Base-by-base conservation (phyloP, 2,329 filamentous ascomycete genomes). In the Penicillium sp. region DNA sequence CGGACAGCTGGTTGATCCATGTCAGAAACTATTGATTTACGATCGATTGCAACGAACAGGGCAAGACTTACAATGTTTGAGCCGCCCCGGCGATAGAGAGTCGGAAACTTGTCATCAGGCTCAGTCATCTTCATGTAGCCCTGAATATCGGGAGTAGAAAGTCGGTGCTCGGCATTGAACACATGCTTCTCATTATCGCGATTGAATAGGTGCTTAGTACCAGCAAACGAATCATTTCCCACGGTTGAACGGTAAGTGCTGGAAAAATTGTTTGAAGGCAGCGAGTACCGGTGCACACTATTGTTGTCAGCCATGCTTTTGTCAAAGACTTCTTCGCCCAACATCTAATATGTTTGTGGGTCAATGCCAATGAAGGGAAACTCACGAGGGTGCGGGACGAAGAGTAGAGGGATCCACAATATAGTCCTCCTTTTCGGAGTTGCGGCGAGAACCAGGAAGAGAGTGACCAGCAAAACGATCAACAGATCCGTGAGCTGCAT, bases 341-440 rank as follows among this genome's bases (percentile, higher is more conserved):
- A 21, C 34, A 38, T 12, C 3, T 38, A 3, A 21, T 29, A 21
- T 33, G n/a, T n/a, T n/a, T n/a, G n/a, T n/a, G 21, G 18, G 7
- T 38, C 16, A 21, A 23, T 10, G 24, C 13, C 21, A 38, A 36
- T 6, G 13, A 43, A 18, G 18, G 18, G 26, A 47, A 43, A 91
- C 90, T 85, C 84, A 94, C 90, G 86, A 84, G 70, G 89, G 88
- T 46, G 84, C 85, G 44, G 87, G 84, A 51, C 89, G 82, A 66
- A 89, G 87, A 63, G 86, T 86, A 33, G 85, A 68, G 23, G 71
- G 64, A 28, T 77, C 83, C 58, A 86, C 84, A 62, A 87, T 85
- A 67, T 91, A 88, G 67, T 93, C 91, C 65, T 95, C 90, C 62
- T 93, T 89, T 61, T 96, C 83, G 52, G 93, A 97, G 69, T 95